A percentile compares a stretch with the other conserved stretches of the same genome.
Evolutionary conservation across 768 basidiomycete species (phyloP).

Genomic region (Mrakia hoshinonis): DNA sequence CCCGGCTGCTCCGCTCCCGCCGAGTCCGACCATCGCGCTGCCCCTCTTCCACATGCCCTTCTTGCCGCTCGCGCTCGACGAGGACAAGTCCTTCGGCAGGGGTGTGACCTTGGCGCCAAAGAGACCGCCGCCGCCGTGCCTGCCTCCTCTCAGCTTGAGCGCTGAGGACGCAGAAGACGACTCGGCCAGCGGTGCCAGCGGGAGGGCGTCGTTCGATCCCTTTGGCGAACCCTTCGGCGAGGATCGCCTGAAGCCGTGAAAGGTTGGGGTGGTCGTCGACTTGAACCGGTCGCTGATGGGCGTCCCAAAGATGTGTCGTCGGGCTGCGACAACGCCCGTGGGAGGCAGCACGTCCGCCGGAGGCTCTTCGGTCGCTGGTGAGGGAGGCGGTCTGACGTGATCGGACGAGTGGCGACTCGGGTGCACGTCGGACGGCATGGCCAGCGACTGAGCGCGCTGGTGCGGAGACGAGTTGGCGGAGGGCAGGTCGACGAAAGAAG

Average conservation of each 20-base stretch:
- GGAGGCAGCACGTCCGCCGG: slow-evolving; percentile 19
- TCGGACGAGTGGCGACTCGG: not conserved
- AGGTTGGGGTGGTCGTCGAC: not conserved
- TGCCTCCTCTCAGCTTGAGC: not conserved
- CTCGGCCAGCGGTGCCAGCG: not conserved
- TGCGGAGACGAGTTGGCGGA: not conserved
- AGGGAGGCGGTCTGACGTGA: not conserved
- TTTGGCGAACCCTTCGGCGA: not conserved
- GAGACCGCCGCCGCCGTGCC: not conserved
- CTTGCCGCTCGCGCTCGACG: not conserved
- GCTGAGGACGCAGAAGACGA: not conserved
- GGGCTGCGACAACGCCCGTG: slow-evolving; percentile 22
- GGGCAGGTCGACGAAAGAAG: not conserved
- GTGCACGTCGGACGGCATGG: not conserved
- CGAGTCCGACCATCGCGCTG: slow-evolving; percentile 7
- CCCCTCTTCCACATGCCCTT: slow-evolving; percentile 15
- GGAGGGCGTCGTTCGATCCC: too few species aligned
- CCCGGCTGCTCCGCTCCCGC: not conserved
- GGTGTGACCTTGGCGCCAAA: not conserved
- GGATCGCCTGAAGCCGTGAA: not conserved
- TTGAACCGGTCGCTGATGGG: slow-evolving; percentile 29
- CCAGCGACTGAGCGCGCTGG: not conserved
- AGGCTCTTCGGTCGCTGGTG: not conserved
- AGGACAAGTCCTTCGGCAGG: not conserved
- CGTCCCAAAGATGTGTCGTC: slow-evolving; percentile 24